Evolutionary conservation across 768 basidiomycete species (phyloP).

Genomic region (Termitomyces sp.): DNA sequence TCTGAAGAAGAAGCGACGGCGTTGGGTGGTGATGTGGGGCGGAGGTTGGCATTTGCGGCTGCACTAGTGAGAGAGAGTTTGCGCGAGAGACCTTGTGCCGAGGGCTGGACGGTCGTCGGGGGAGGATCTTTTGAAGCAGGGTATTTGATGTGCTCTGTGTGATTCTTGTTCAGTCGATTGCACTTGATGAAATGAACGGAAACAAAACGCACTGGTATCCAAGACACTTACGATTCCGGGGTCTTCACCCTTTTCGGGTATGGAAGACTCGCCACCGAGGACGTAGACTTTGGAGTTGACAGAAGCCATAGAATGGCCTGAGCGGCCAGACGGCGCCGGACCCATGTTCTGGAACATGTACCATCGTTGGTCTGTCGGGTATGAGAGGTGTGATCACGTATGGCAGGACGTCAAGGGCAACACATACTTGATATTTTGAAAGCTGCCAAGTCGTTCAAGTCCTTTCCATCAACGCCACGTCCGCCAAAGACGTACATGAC

Average conservation of each 20-base stretch:
- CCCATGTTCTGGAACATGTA: conserved; percentile 99
- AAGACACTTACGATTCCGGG: conserved; percentile 81
- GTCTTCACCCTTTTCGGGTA: conserved; percentile 70
- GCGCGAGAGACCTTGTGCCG: conserved; percentile 21
- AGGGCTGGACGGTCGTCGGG: conserved; percentile 10
- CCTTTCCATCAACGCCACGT: conserved; percentile 94
- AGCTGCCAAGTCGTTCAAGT: conserved; percentile 89
- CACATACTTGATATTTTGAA: conserved; percentile 96
- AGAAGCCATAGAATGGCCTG: conserved; percentile 98
- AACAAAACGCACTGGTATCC: conserved; percentile 76
- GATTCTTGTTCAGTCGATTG: background rate
- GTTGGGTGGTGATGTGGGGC: conserved; percentile 68
- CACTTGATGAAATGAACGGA: background rate
- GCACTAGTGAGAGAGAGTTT: conserved; percentile 42
- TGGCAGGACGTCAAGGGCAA: background rate
- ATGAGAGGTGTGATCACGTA: conserved; percentile 5
- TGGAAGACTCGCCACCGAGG: conserved; percentile 89
- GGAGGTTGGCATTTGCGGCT: conserved; percentile 29
- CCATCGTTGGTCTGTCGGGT: conserved; percentile 82
- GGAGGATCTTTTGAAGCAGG: conserved; percentile 17
- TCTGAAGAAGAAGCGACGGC: conserved; percentile 37
- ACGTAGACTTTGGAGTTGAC: conserved; percentile 87
- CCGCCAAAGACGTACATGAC: conserved; percentile 98
- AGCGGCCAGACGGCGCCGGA: conserved; percentile 85
- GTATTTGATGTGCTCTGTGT: conserved; percentile 22